Conservation (phyloP, 345 rosid species). For the Physaria fendleri region DNA sequence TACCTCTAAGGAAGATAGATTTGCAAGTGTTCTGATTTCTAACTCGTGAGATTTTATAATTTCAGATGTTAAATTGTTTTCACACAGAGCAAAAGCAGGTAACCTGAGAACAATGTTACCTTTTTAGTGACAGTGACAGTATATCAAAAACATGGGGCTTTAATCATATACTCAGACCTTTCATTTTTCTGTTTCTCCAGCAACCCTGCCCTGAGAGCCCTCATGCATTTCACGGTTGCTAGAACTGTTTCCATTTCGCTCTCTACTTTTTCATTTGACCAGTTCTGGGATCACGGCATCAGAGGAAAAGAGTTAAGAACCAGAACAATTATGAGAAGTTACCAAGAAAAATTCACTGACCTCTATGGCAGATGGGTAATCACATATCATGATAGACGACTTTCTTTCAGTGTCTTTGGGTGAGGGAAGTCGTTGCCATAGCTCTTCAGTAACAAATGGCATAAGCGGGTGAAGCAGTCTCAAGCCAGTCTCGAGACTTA, state of each 20-base stretch:
- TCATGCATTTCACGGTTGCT: conserved; percentile 58
- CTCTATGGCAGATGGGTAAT: conserved; percentile 61
- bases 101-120: conserved; percentile 38
- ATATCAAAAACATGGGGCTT: too few relatives aligned
- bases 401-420: conserved; percentile 38
- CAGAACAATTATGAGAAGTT: background rate
- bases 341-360: conserved; percentile 32
- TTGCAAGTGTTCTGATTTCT: conserved; percentile 82
- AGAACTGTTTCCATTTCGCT: conserved; percentile 70
- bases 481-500: conserved; percentile 77
- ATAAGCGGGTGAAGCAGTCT: conserved; percentile 92
- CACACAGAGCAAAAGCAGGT: conserved; percentile 81
- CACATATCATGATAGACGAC: conserved; percentile 74
- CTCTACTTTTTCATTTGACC: conserved; percentile 65
- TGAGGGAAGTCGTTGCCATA: conserved; percentile 90
- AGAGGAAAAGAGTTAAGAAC: conserved; percentile 2
- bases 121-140: background rate
- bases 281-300: conserved; percentile 34
- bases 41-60: conserved; percentile 50
- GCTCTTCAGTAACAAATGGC: conserved; percentile 92
- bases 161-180: conserved; percentile 39
- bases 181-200: conserved; percentile 70
- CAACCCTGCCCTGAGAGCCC: conserved; percentile 73
- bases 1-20: conserved; percentile 69
- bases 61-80: conserved; percentile 45